A percentile compares a stretch with the other conserved stretches of the same genome.
phyloP scores from a whole-genome alignment of 176 grass and related monocot species.

The Rhynchospora tenuis region DNA sequence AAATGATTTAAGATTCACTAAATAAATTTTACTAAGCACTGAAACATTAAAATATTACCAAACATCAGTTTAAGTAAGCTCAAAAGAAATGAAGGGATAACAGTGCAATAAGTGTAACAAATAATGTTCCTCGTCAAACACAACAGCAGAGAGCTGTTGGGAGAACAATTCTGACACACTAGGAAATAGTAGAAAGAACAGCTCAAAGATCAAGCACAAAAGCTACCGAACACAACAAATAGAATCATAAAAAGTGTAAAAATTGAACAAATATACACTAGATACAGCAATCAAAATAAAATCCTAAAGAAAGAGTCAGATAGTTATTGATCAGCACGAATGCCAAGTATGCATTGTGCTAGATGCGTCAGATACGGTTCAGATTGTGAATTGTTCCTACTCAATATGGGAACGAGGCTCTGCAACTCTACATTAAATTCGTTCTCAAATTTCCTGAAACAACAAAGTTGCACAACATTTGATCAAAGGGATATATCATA shows the following conservation, averaged over 20 bases:
- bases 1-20: not conserved
- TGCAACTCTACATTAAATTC: constrained; percentile 91
- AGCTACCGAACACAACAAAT: not conserved
- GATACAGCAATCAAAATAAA: not conserved
- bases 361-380: constrained; percentile 93
- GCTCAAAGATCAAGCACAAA: not conserved
- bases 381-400: constrained; percentile 60
- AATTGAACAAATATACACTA: not conserved
- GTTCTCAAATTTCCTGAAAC: constrained; percentile 75
- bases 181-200: not conserved
- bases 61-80: not conserved
- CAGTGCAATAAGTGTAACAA: not conserved
- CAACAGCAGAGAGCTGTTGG: not conserved
- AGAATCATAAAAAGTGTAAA: not conserved
- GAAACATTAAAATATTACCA: not conserved
- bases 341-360: constrained; percentile 77
- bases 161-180: not conserved
- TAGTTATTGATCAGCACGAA: constrained; percentile 54
- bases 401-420: constrained; percentile 58
- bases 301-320: not conserved
- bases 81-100: not conserved
- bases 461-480: constrained; percentile 5
- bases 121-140: not conserved
- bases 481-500: not conserved
- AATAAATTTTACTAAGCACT: not conserved